Conservation (phyloP, 371 early-diverging fungal species). For the Neoconidiobolus thromboides region DNA sequence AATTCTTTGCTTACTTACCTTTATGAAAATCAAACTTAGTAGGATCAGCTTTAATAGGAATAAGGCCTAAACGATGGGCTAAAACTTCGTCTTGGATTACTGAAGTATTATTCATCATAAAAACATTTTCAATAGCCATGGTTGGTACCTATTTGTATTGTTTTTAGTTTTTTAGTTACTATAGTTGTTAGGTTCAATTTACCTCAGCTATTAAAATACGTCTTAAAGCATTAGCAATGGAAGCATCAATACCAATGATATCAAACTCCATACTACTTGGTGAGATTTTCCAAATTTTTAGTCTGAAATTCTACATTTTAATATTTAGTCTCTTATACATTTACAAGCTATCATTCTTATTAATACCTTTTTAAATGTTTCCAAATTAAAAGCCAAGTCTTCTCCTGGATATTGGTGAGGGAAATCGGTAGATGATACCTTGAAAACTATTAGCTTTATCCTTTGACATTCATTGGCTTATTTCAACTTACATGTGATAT, state of each 20-base stretch:
- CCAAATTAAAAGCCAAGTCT: not conserved
- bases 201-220: conserved; percentile 91
- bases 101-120: conserved; percentile 83
- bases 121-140: conserved; percentile 96
- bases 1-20: not conserved
- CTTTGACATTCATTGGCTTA: not conserved
- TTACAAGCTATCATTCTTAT: not conserved
- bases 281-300: conserved; percentile 45
- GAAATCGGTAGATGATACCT: conserved; percentile 6
- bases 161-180: not conserved
- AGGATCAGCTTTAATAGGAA: conserved; percentile 88
- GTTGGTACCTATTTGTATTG: conserved; percentile 52
- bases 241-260: conserved; percentile 80
- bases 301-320: conserved; percentile 28
- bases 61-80: conserved; percentile 92
- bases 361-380: conserved; percentile 2
- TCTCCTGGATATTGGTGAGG: conserved; percentile 4
- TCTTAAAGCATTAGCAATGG: conserved; percentile 92
- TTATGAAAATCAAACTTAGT: conserved; percentile 33
- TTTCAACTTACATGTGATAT: not conserved
- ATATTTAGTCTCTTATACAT: not conserved
- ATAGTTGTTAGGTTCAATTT: not conserved
- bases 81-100: conserved; percentile 96
- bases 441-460: not conserved
- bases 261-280: conserved; percentile 81